Evolutionary conservation across 108 stramenopile genomes (phyloP).

Genomic region (Cyclotella choctawhatcheeana): DNA sequence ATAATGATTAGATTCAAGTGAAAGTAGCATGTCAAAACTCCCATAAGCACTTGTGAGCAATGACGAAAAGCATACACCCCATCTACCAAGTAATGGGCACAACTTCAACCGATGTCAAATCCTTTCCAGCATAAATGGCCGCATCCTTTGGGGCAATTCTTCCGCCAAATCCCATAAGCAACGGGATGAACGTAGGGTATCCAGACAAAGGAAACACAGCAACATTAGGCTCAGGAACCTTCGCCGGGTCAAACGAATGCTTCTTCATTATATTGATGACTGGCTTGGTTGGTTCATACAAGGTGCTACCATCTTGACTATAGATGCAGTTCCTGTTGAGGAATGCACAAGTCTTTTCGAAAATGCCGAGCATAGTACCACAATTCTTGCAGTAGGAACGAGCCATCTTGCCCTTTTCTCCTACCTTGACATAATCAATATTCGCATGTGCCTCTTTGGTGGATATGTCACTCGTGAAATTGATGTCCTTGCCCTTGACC

Average conservation of each 20-base stretch:
- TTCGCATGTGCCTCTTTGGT: conserved; percentile 8
- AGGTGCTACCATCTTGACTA: background rate
- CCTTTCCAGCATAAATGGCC: conserved; percentile 9
- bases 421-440: conserved; percentile 19
- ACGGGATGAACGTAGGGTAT: background rate
- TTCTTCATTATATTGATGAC: conserved; percentile 21
- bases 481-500: conserved; percentile 7
- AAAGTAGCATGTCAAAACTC: no score
- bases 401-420: conserved; percentile 14
- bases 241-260: conserved; percentile 18
- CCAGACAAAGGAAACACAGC: background rate
- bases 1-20: no score
- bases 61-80: no score
- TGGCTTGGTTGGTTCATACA: background rate
- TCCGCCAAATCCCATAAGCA: conserved; percentile 13
- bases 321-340: conserved; percentile 10
- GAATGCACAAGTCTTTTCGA: background rate
- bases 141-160: conserved; percentile 1
- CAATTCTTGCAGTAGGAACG: conserved; percentile 15
- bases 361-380: background rate
- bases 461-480: conserved; percentile 5
- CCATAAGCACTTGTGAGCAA: no score
- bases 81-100: conserved; percentile 25
- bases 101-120: conserved; percentile 19
- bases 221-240: conserved; percentile 4